Evolutionary conservation across 2,329 filamentous ascomycete genomes (phyloP).

Genomic region (Pseudogymnoascus destructans): DNA sequence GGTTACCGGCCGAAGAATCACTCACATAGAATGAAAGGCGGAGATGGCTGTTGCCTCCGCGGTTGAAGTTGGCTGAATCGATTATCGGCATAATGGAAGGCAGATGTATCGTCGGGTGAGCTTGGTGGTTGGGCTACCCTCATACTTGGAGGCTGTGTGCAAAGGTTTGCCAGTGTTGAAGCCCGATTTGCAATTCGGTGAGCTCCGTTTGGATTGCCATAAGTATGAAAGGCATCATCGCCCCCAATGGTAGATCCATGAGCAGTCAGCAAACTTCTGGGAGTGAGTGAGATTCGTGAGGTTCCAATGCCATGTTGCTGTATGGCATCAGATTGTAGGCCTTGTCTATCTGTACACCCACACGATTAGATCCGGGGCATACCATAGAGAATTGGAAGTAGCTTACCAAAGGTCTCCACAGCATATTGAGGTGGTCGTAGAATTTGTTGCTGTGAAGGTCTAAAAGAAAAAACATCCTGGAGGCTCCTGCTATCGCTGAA

Average conservation of each 20-base stretch:
- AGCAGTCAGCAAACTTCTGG: not conserved
- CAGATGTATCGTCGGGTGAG: slow-evolving; percentile 9
- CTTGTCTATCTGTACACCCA: not conserved
- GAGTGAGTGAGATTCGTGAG: not conserved
- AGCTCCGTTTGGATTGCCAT: not conserved
- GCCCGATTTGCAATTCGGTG: not conserved
- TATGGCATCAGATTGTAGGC: not conserved
- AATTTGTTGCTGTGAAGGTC: not conserved
- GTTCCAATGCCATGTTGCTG: not conserved
- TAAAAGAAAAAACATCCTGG: not conserved
- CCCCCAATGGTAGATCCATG: not conserved
- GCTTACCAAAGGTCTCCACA: not conserved
- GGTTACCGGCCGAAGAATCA: not conserved
- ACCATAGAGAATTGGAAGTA: not conserved
- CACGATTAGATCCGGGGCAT: not conserved
- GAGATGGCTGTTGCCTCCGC: slow-evolving; percentile 20
- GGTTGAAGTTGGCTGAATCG: slow-evolving; percentile 18
- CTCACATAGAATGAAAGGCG: slow-evolving; percentile 23
- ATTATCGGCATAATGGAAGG: slow-evolving; percentile 13
- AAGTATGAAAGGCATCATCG: not conserved
- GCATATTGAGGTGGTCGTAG: not conserved
- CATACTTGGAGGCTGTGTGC: slow-evolving; percentile 2
- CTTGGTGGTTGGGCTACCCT: not conserved
- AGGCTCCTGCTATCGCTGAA: not conserved
- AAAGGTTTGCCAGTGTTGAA: slow-evolving; percentile 5